Evolutionary conservation across 2,329 filamentous ascomycete genomes (phyloP), one percentile per base, ranked within the genome.

Genomic region (Pseudogymnoascus sp.): DNA sequence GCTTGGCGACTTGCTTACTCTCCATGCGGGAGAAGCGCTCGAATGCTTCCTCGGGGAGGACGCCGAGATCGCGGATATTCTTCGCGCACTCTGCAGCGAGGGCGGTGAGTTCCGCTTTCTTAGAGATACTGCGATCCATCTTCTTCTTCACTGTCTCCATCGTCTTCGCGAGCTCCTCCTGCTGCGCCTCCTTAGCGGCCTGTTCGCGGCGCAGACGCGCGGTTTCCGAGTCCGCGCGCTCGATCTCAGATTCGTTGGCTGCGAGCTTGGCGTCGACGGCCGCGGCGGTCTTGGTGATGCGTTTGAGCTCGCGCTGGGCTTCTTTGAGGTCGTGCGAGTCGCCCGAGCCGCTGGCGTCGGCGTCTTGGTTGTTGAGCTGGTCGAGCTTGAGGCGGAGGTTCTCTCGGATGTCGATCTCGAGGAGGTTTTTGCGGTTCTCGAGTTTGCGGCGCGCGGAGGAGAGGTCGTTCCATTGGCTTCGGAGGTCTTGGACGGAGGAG

Each of bases 11-110:
- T 60, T 82, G 85, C 66, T 93, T 90, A 25, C 88, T 86, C 69
- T 91, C 89, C 75, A 91, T 89, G 69, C 88, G 89, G 71, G 90
- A 87, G 74, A 96, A 99, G 72, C 93, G 95, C 68, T 90, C 90
- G 73, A 96, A 95, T 0, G 93, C 92, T 71, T 97, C 93, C 66
- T 97, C 93, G 0, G 95, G 93, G 14, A 99, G 82, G 16, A 96
- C 93, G 68, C 95, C 95, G 5, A 99, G 81, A 68, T 96, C 92
- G 56, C 93, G 89, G 70, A 99, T 97, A 67, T 93, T 93, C 72
- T 91, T 89, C 65, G 88, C 88, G 66, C 90, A 91, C 70, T 96
- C 92, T 2, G 87, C 85, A 18, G 90, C 88, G 73, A 92, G 89
- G 59, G 88, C 84, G 14, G 85, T 89, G 66, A 96, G 80, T 3